Evolutionary conservation across 176 grass and related monocot genomes (phyloP).

Genomic region (Rhynchospora tenuis): DNA sequence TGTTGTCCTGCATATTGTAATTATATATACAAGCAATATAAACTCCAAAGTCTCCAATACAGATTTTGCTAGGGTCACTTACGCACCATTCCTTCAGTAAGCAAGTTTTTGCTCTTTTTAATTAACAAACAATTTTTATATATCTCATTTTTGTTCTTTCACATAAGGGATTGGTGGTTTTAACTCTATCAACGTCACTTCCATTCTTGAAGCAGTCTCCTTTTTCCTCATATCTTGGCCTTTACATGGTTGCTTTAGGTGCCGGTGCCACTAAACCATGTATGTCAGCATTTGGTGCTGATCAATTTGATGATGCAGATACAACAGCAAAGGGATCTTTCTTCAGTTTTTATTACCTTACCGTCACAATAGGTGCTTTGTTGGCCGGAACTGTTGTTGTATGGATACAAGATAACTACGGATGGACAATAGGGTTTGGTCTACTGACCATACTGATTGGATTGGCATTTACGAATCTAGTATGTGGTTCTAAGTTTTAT

Average conservation of each 20-base stretch:
- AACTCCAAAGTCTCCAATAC: neutral
- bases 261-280: conserved; percentile 38
- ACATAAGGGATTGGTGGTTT: conserved; percentile 28
- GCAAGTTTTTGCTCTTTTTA: neutral
- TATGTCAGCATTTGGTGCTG: conserved; percentile 40
- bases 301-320: conserved; percentile 46
- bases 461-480: conserved; percentile 30
- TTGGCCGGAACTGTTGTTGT: conserved; percentile 32
- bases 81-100: neutral
- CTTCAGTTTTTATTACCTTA: conserved; percentile 52
- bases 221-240: conserved; percentile 17
- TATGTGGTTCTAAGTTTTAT: conserved; percentile 32
- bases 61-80: neutral
- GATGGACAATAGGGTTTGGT: conserved; percentile 40
- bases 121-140: neutral
- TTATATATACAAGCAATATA: neutral
- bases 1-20: neutral
- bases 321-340: conserved; percentile 33
- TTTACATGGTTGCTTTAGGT: conserved; percentile 41
- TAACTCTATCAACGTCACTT: conserved; percentile 31
- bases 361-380: conserved; percentile 31
- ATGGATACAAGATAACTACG: conserved; percentile 43
- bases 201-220: neutral
- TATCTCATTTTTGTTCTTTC: neutral
- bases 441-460: conserved; percentile 36